Base-by-base conservation (phyloP, 441 rosid species). In the Rhodomyrtus psidioides region DNA sequence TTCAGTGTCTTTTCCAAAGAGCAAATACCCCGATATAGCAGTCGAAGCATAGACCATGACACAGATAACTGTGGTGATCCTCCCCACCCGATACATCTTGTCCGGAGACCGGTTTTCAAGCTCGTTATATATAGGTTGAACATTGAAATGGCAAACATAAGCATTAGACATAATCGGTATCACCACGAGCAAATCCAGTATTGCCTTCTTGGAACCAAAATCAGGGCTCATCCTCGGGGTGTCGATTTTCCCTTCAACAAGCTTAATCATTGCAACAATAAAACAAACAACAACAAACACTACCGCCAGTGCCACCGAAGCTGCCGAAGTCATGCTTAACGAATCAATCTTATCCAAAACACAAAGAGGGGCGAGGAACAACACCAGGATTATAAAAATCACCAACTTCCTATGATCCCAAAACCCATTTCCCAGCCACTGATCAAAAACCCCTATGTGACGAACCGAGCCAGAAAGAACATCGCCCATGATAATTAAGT, bases 51-150 rank as follows among this genome's bases (percentile, higher is more conserved):
- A 97, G 60, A 97, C 96, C 55, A 88, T 84, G 28, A 95, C 70
- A 60, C 99, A 97, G 74, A 97, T 89, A 26, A 88, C 87, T 34
- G 95, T 92, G 0, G 98, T 94, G 87, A 96, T 92, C 89, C 99
- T 94, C 53, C 98, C 97, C 79, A 97, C 96, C 5, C 44, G 90
- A 85, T 94, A 94, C 99, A 97, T 97, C 92, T 94, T 96, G 65
- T 93, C 93, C 1, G 96, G 93, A 2, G 99, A 92, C 39, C 92
- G 91, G 26, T 93, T 95, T 90, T 94, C 92, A 1, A 95, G 97
- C 87, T 97, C 99, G 39, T 97, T 97, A 59, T 95, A 96, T 54
- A 96, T 96, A 2, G 99, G 99, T 87, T 94, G 99, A 19, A 97
- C 93, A 86, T 96, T 96, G 86, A 96, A 97, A 87, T 96, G 99